phyloP scores from a whole-genome alignment of 1,284 basidiomycete genomes.

The Thelephora terrestris region DNA sequence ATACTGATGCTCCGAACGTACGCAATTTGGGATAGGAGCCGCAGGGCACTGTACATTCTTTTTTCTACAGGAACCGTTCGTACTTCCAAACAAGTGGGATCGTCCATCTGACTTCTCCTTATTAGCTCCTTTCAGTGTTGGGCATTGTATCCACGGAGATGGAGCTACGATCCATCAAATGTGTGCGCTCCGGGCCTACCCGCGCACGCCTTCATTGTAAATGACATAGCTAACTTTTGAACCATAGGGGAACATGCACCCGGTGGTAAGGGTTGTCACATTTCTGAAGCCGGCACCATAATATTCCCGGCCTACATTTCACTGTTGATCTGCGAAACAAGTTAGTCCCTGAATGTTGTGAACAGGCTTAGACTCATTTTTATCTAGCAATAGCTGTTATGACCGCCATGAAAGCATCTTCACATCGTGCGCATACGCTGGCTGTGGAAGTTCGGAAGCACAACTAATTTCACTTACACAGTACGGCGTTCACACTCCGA shows the following conservation, averaged over 20 bases:
- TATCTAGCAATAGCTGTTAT: slow-evolving; percentile 27
- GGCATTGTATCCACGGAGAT: slow-evolving; percentile 23
- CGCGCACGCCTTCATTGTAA: slow-evolving; percentile 1
- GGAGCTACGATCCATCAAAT: slow-evolving; percentile 25
- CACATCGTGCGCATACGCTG: slow-evolving; percentile 23
- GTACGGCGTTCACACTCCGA: slow-evolving; percentile 25
- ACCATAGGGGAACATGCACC: too few relatives aligned
- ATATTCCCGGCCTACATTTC: slow-evolving; percentile 30
- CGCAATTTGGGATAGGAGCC: slow-evolving; percentile 31
- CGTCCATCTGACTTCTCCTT: slow-evolving; percentile 2
- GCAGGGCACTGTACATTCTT: slow-evolving; percentile 15
- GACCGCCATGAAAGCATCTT: slow-evolving; percentile 27
- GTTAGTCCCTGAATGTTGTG: slow-evolving; percentile 16
- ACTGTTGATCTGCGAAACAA: slow-evolving; percentile 30
- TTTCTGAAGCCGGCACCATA: slow-evolving; percentile 23
- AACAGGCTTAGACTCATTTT: background rate
- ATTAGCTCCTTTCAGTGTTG: slow-evolving; percentile 16
- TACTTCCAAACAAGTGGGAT: background rate
- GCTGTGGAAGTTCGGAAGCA: background rate
- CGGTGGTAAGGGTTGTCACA: slow-evolving; percentile 20
- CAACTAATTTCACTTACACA: slow-evolving; percentile 9
- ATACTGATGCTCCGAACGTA: slow-evolving; percentile 31
- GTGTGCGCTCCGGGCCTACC: slow-evolving; percentile 15
- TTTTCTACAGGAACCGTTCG: slow-evolving; percentile 5
- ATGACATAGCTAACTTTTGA: too few relatives aligned